Evolutionary conservation across 306 rosid species (phyloP).

Genomic region (Citrullus colocynthis): DNA sequence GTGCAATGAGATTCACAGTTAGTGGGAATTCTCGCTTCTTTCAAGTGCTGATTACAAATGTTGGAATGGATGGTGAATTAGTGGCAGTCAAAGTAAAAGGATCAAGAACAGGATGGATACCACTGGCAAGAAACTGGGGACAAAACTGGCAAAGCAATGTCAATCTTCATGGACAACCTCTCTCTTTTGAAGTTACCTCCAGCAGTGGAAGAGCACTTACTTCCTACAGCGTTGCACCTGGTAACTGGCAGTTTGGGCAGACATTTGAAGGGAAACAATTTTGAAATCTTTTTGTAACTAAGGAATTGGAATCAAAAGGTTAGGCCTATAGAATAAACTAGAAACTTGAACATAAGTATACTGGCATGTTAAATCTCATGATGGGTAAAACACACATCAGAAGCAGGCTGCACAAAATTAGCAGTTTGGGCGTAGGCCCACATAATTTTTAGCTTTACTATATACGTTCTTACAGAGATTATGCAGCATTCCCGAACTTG

Average conservation of each 20-base stretch:
- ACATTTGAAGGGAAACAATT: conserved; percentile 88
- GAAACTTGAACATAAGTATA: not conserved
- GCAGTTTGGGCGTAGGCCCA: not conserved
- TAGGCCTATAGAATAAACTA: not conserved
- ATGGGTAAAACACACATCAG: not conserved
- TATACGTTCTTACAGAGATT: not conserved
- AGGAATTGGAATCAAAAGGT: not conserved
- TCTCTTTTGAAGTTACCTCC: conserved; percentile 79
- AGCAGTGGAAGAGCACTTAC: conserved; percentile 73
- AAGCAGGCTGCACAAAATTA: not conserved
- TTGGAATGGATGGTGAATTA: conserved; percentile 81
- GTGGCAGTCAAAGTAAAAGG: conserved; percentile 92
- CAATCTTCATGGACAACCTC: conserved; percentile 69
- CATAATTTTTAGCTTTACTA: not conserved
- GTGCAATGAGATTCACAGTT: conserved; percentile 65
- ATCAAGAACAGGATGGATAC: conserved; percentile 90
- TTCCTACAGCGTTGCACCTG: conserved; percentile 74
- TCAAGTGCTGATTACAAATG: conserved; percentile 73
- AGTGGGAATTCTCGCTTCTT: conserved; percentile 60
- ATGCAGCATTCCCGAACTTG: not conserved
- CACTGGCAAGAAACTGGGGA: conserved; percentile 91
- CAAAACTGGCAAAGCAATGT: conserved; percentile 78
- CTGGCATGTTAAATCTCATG: not conserved
- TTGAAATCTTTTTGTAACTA: conserved; percentile 2
- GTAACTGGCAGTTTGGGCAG: conserved; percentile 71